Evolutionary conservation across 768 basidiomycete genomes (phyloP).

Genomic region (Rhizopogon vesiculosus): DNA sequence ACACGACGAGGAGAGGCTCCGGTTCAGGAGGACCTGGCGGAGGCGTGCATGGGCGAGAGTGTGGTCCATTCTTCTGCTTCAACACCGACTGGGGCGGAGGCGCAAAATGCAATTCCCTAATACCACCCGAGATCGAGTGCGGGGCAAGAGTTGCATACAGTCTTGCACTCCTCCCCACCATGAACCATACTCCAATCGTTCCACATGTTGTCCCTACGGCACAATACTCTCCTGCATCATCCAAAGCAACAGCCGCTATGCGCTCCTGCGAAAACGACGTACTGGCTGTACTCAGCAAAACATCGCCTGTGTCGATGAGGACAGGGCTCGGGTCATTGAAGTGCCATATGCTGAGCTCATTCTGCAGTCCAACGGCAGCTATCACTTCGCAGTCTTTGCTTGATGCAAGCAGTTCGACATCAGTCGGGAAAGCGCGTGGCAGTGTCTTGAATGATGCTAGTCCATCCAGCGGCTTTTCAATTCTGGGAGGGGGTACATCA

Average conservation of each 20-base stretch:
- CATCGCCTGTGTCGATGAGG: conserved; percentile 46
- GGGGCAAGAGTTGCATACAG: conserved; percentile 37
- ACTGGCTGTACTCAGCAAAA: conserved; percentile 46
- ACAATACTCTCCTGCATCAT: conserved; percentile 53
- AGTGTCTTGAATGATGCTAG: conserved; percentile 61
- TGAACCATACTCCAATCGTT: conserved; percentile 56
- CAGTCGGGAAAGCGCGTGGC: conserved; percentile 76
- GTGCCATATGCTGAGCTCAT: conserved; percentile 72
- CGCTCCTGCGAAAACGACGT: conserved; percentile 44
- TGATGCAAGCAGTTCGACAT: conserved; percentile 75
- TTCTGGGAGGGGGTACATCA: conserved; percentile 27
- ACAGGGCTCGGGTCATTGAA: conserved; percentile 36
- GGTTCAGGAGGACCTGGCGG: conserved; percentile 4
- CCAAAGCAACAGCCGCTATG: conserved; percentile 59
- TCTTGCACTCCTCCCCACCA: conserved; percentile 35
- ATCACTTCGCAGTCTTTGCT: conserved; percentile 64
- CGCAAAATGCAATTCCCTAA: conserved; percentile 51
- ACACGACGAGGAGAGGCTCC: conserved; percentile 40
- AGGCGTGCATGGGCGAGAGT: conserved; percentile 8
- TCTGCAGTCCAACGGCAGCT: conserved; percentile 72
- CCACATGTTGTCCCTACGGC: conserved; percentile 74
- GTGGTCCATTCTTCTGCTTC: conserved; percentile 15
- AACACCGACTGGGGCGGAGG: conserved; percentile 1
- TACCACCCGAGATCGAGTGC: conserved; percentile 40
- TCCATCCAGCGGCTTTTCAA: conserved; percentile 30